These are phyloP conservation scores for Nothophytophthora sp. DNA, from an alignment of 352 stramenopile genomes.

Conservation along the genomic window DNA sequence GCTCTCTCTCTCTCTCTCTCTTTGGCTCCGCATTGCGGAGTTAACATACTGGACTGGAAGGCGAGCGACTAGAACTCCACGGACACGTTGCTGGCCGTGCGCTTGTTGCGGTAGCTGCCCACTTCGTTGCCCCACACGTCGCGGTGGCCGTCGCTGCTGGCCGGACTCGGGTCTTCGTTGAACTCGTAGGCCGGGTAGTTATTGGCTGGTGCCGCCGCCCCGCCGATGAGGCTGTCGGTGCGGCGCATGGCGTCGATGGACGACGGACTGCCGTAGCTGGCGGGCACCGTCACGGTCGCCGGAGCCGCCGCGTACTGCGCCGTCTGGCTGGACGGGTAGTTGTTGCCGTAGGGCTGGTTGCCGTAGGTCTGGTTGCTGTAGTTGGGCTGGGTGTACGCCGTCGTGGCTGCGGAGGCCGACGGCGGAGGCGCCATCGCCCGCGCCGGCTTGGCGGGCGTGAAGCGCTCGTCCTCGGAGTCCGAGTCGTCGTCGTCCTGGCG, in stretches of 20 bases:
- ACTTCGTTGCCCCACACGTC: slow-evolving; percentile 51
- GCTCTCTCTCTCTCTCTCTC: no score
- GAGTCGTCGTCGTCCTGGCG: slow-evolving; percentile 62
- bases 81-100: slow-evolving; percentile 52
- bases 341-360: slow-evolving; percentile 10
- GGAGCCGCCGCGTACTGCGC: slow-evolving; percentile 29
- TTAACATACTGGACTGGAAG: slow-evolving; percentile 16
- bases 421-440: slow-evolving; percentile 17
- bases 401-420: slow-evolving; percentile 20
- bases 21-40: slow-evolving; percentile 7
- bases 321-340: no score
- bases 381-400: slow-evolving; percentile 27
- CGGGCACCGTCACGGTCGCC: slow-evolving; percentile 11
- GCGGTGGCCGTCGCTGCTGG: slow-evolving; percentile 20
- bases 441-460: slow-evolving; percentile 25
- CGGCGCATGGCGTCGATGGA: slow-evolving; percentile 37
- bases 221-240: slow-evolving; percentile 47
- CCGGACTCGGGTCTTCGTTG: slow-evolving; percentile 30
- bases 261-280: slow-evolving; percentile 50
- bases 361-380: slow-evolving; percentile 24
- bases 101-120: slow-evolving; percentile 40
- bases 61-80: slow-evolving; percentile 74
- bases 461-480: slow-evolving; percentile 49
- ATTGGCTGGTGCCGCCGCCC: slow-evolving; percentile 22
- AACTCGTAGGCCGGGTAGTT: slow-evolving; percentile 32